phyloP scores from a whole-genome alignment of 352 stramenopile genomes.

The Pythium coloratum region DNA sequence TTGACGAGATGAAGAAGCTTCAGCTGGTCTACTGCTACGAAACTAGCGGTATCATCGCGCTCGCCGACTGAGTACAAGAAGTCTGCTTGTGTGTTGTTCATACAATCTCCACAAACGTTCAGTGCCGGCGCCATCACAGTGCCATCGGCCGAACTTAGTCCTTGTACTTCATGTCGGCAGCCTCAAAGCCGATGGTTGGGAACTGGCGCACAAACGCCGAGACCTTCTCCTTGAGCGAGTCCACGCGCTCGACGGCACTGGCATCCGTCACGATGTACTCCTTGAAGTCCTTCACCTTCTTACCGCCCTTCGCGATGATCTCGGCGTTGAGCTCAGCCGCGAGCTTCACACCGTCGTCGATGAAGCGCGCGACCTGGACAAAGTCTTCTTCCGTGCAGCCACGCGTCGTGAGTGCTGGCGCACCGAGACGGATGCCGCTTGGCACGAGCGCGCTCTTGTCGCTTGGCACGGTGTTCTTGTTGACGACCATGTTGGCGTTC shows the following conservation, averaged over 20 bases:
- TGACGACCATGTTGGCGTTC: slow-evolving; percentile 96
- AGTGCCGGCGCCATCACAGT: too few relatives aligned
- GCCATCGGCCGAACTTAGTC: slow-evolving; percentile 35
- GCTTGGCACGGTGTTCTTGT: slow-evolving; percentile 99
- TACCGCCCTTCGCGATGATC: slow-evolving; percentile 69
- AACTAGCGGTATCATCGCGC: slow-evolving; percentile 68
- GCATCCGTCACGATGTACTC: slow-evolving; percentile 31
- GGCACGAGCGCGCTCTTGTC: slow-evolving; percentile 97
- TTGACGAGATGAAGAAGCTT: slow-evolving; percentile 78
- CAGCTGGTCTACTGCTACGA: slow-evolving; percentile 84
- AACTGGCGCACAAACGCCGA: slow-evolving; percentile 94
- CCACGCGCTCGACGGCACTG: slow-evolving; percentile 42
- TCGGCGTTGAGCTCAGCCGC: slow-evolving; percentile 64
- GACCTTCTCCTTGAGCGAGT: slow-evolving; percentile 84
- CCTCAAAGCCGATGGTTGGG: slow-evolving; percentile 95
- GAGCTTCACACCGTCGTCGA: slow-evolving; percentile 95
- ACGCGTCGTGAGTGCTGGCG: slow-evolving; percentile 94
- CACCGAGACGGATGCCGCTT: slow-evolving; percentile 96
- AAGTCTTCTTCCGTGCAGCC: slow-evolving; percentile 97
- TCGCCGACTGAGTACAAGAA: slow-evolving; percentile 45
- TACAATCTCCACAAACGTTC: not conserved
- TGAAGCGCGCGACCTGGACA: slow-evolving; percentile 93
- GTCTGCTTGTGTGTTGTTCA: not conserved
- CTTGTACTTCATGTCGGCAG: slow-evolving; percentile 92
- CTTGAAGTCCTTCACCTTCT: slow-evolving; percentile 42